Evolutionary conservation across 345 rosid genomes (phyloP).

Genomic region (Barbarea vulgaris): DNA sequence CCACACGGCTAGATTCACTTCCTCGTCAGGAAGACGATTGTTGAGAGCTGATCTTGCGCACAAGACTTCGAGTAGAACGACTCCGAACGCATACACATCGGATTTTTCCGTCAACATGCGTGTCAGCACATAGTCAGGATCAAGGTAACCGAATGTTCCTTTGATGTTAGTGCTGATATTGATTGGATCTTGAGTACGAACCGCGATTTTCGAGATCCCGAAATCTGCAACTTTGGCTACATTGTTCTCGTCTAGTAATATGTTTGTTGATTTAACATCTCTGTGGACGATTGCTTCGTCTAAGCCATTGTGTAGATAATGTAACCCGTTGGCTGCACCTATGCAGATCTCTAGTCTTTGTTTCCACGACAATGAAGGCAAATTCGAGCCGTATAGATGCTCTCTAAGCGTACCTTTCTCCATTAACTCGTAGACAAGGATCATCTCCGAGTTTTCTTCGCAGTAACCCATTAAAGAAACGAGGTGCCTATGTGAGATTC

Average conservation of each 20-base stretch:
- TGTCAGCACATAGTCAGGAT: constrained; percentile 12
- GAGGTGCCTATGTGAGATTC: constrained; percentile 65
- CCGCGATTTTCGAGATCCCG: constrained; percentile 20
- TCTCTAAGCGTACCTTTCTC: constrained; percentile 40
- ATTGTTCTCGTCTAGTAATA: constrained; percentile 31
- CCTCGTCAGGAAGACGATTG: not conserved
- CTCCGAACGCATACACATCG: constrained; percentile 31
- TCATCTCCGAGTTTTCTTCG: constrained; percentile 47
- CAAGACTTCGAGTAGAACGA: constrained; percentile 28
- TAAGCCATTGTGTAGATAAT: not conserved
- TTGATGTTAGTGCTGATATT: constrained; percentile 17
- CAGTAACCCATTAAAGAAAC: constrained; percentile 76
- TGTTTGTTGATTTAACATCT: constrained; percentile 39
- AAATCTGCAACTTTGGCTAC: constrained; percentile 36
- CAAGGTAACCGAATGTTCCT: constrained; percentile 40
- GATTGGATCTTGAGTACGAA: constrained; percentile 34
- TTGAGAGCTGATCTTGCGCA: constrained; percentile 26
- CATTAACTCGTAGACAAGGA: constrained; percentile 43
- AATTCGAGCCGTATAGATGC: constrained; percentile 34
- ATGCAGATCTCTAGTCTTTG: constrained; percentile 36
- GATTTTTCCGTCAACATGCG: constrained; percentile 25
- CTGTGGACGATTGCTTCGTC: constrained; percentile 31
- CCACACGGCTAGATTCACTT: constrained; percentile 31
- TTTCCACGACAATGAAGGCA: constrained; percentile 31
- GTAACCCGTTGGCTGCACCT: constrained; percentile 35